Base-by-base conservation (phyloP, 805 yeast genomes). In the Ogataea degrootiae region DNA sequence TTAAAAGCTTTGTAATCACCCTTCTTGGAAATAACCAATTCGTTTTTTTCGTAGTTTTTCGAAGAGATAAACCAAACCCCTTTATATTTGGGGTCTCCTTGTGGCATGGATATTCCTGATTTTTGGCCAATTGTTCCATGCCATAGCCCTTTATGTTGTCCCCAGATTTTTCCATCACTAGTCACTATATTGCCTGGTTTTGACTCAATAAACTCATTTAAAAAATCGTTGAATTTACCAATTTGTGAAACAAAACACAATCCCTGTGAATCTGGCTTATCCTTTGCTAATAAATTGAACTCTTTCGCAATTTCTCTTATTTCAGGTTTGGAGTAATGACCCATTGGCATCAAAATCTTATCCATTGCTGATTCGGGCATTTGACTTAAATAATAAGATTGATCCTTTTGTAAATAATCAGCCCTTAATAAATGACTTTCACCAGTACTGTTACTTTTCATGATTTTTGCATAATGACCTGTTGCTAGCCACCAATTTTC, bases 251-350 rank as follows among this genome's bases (percentile, higher is more conserved):
- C 97, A 71, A 94, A 94, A 62, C 99, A 94, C 9, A 94, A 73
- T 0, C 99, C 99, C 61, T 87, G 96, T 1, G 97, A 90, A 61
- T 94, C 99, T 0, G 89, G 94, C 58, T 90, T 90, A n/a, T 69
- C 61, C 1, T 91, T 89, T 1, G 85, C 82, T 1, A 80, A 76
- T 15, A 88, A 67, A 0, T 71, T 63, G 34, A 72, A 61, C 1
- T 71, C 55, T n/a, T 63, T 52, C 0, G 98, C 98, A 39, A 87
- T 57, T 22, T 72, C 65, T 29, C 98, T 68, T 1, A 91, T 83
- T 55, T 85, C 78, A 1, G 90, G 86, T 65, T 94, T 94, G 6
- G 78, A 69, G 46, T 76, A 73, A 56, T 83, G 84, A 0, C 97
- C 96, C 15, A 94, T 75, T 0, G 99, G 99, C 66, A 92, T 76